Base-by-base conservation (phyloP, 805 yeast genomes). In the Metschnikowia chrysomelidarum region DNA sequence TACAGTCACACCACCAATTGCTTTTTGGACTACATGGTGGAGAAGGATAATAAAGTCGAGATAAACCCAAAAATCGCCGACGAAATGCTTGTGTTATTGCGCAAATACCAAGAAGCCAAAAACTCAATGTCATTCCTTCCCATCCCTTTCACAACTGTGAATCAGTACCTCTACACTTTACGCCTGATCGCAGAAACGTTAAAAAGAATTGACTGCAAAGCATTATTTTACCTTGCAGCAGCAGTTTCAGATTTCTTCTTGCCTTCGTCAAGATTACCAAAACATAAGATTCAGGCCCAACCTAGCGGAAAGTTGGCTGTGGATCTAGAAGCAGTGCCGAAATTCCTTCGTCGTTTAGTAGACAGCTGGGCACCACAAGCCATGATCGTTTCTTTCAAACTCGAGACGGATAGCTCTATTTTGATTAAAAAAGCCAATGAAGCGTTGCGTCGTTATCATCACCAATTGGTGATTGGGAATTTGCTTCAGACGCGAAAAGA, bases 241-340 rank as follows among this genome's bases (percentile, higher is more conserved):
- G 98, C 98, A 0, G 99, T 93, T 0, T 86, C 96, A 6, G 99
- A 93, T 57, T 93, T 93, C 61, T 93, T 89, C 63, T 71, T 93
- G 26, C 98, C 98, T 2, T 76, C 75, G 27, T 80, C 89, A 1
- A 73, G 86, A 46, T 69, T 88, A 50, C 95, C 97, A 2, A 88
- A 87, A 51, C 99, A 93, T 63, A 93, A 93, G 62, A 93, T 93
- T 43, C 98, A 93, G 60, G 82, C 94, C 4, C 80, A 79, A 40
- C 78, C 76, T 12, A 76, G 76, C 8, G 94, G 95, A 3, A 87
- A 85, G 53, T 66, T 93, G 28, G 76, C 82, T 7, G 86, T 93
- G 8, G 84, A 88, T 49, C 65, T 93, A 46, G 97, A 91, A 56
- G 98, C 96, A 4, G 98, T 93, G 3, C 98, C 98, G 13, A 93